Conservation (phyloP, 176 grass and related monocot genomes). For the Musa schizocarpa region DNA sequence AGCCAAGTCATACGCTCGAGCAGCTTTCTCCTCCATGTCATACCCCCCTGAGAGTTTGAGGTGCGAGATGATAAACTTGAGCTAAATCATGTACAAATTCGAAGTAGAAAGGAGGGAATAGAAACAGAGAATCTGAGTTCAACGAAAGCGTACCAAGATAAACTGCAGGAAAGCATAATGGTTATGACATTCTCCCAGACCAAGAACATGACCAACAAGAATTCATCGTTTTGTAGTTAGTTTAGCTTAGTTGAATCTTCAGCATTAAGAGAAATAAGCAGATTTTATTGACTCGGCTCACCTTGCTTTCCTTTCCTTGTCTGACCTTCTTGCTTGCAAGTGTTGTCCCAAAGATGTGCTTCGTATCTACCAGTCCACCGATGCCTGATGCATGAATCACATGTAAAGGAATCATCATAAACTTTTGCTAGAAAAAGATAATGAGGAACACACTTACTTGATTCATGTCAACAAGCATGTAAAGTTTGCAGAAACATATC, state of each 20-base stretch:
- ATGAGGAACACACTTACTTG: background rate
- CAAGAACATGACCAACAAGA: slow-evolving; percentile 18
- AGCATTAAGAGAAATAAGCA: background rate
- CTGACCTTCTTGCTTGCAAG: slow-evolving; percentile 90
- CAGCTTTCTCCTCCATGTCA: slow-evolving; percentile 91
- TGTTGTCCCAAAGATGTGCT: slow-evolving; percentile 97
- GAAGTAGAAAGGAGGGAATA: background rate
- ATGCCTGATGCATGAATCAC: slow-evolving; percentile 43
- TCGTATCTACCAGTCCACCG: slow-evolving; percentile 98
- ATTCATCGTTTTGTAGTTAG: background rate
- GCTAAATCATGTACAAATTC: background rate
- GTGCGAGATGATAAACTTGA: background rate
- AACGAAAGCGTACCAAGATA: slow-evolving; percentile 44
- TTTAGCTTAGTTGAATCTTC: background rate
- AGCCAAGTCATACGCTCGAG: slow-evolving; percentile 80
- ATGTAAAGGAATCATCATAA: background rate
- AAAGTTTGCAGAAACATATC: background rate
- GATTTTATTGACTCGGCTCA: slow-evolving; percentile 19
- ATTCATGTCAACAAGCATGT: background rate
- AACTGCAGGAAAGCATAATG: slow-evolving; percentile 26
- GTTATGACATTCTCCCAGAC: slow-evolving; percentile 13
- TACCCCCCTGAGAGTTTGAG: slow-evolving; percentile 53
- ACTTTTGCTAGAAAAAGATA: background rate
- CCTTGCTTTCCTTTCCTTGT: slow-evolving; percentile 98
- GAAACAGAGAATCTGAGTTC: background rate